These are phyloP conservation scores for Drosera spatulata DNA, from an alignment of 179 eudicot species.

Conservation along the genomic window DNA sequence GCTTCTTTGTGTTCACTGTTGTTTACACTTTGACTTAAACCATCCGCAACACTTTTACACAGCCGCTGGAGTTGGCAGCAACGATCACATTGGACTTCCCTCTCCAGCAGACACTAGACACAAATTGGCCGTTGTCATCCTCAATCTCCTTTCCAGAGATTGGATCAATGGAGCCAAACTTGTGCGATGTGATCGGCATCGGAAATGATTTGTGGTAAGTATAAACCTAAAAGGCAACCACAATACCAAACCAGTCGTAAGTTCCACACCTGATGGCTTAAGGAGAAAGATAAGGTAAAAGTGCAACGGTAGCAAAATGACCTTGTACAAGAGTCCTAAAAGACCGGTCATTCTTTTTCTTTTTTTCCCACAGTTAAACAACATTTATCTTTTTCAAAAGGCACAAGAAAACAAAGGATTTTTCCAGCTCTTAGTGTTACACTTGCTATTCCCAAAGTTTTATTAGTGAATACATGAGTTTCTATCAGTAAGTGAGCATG, in stretches of 20 bases:
- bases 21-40: slow-evolving; percentile 15
- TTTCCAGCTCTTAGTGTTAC: no score
- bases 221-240: slow-evolving; percentile 39
- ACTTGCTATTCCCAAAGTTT: no score
- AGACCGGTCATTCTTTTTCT: no score
- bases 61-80: slow-evolving; percentile 90
- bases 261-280: not conserved
- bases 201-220: slow-evolving; percentile 69
- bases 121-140: slow-evolving; percentile 79
- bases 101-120: slow-evolving; percentile 96
- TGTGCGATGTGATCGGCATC: slow-evolving; percentile 82
- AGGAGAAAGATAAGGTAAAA: not conserved
- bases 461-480: no score
- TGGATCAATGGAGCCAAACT: slow-evolving; percentile 92
- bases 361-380: no score
- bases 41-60: slow-evolving; percentile 80
- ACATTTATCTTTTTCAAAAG: no score
- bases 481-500: no score
- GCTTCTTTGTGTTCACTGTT: not conserved
- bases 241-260: slow-evolving; percentile 4
- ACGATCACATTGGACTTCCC: slow-evolving; percentile 67
- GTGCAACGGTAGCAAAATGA: no score
- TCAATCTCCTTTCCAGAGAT: slow-evolving; percentile 83
- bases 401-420: no score
- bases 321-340: no score